These are phyloP conservation scores for Wickerhamiella shivajii DNA, from an alignment of 805 yeast genomes.

Conservation along the genomic window DNA sequence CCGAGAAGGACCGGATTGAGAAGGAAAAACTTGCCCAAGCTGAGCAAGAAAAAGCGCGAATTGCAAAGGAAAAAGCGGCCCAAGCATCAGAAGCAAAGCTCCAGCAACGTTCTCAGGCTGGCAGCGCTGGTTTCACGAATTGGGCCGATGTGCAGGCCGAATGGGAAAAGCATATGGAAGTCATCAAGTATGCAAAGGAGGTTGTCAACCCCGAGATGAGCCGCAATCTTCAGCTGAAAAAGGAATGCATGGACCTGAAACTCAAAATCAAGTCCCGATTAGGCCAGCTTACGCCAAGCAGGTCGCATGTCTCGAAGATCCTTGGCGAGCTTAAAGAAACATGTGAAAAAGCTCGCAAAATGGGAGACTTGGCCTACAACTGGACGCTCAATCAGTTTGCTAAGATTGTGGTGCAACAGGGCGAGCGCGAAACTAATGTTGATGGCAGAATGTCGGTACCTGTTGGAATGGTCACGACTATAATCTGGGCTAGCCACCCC, in stretches of 20 bases:
- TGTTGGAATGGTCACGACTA: constrained; percentile 48
- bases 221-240: constrained; percentile 38
- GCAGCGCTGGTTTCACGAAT: constrained; percentile 9
- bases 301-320: constrained; percentile 36
- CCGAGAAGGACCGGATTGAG: constrained; percentile 12
- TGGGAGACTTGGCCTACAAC: constrained; percentile 38
- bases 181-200: constrained; percentile 36
- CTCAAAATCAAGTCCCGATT: constrained; percentile 75
- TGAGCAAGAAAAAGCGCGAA: constrained; percentile 13
- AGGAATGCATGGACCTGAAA: constrained; percentile 42
- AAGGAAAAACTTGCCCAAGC: not conserved
- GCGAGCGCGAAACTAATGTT: constrained; percentile 81
- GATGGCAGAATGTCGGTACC: constrained; percentile 68
- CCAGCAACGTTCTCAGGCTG: constrained; percentile 13
- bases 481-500: constrained; percentile 36
- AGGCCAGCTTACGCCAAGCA: constrained; percentile 77
- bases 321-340: constrained; percentile 34
- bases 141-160: constrained; percentile 21
- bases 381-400: constrained; percentile 77
- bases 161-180: constrained; percentile 21
- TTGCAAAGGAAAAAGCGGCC: constrained; percentile 18
- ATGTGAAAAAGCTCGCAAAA: constrained; percentile 33
- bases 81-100: constrained; percentile 18
- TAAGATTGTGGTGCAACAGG: constrained; percentile 76
- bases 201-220: constrained; percentile 43